Base-by-base conservation (phyloP, 2,329 filamentous ascomycete species). In the Pseudogymnoascus sp. region DNA sequence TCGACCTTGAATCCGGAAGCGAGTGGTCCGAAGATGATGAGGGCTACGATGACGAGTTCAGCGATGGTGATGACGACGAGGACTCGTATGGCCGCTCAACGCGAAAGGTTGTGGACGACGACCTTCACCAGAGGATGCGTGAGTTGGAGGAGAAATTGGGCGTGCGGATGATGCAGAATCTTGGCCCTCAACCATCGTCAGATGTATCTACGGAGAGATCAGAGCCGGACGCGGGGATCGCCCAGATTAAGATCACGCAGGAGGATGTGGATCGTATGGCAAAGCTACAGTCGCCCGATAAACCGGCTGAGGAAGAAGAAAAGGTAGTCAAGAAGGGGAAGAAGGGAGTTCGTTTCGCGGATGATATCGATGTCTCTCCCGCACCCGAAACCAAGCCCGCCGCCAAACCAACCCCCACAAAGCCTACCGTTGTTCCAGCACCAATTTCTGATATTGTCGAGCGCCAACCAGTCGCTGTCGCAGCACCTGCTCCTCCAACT, bases 301-400 rank as follows among this genome's bases (percentile, higher is more conserved):
- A 70, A 39, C 70, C 72, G 12, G 66, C 73, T 3, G 67, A 74
- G 59, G 63, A 66, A 9, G 64, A 67, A n/a, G 22, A 4, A 7
- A 25, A 37, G n/a, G 18, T 12, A 11, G 57, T 39, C 35, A 61
- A 61, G 11, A 59, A 62, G 37, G 35, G 60, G 4, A 72, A 81
- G 70, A 96, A 94, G 75, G 86, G 83, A 14, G 91, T 96, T 25
- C 84, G 87, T n/a, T 96, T 96, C 73, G 87, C 91, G 2, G 77
- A 86, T 34, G 79, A 80, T 5, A 76, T 96, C 34, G 89, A 94
- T 67, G 85, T 95, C 64, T 86, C 88, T 30, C 77, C 75, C 54
- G 71, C 74, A 20, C 65, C 75, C 34, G 64, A 67, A 65, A 66
- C 66, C 57, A 68, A 69, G 65, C 65, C 65, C 61, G 65, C 58